Evolutionary conservation across 345 rosid genomes (phyloP).

Genomic region (Salix udensis): DNA sequence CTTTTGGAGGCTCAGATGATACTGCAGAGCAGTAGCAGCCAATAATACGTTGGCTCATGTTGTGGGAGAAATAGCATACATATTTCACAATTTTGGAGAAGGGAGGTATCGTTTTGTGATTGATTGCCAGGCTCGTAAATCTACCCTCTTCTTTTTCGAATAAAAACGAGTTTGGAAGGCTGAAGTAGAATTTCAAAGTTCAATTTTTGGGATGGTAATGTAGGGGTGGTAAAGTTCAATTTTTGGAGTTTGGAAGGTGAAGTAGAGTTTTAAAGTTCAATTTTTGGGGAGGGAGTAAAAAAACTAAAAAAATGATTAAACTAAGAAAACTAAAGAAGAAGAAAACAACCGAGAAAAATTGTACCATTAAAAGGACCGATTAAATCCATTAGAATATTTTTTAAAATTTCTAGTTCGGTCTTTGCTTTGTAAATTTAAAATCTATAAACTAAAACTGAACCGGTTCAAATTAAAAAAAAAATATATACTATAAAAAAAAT

Average conservation of each 20-base stretch:
- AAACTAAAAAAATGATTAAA: no score
- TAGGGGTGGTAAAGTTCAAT: neutral
- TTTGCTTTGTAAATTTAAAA: no score
- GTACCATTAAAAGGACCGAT: no score
- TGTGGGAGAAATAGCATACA: neutral
- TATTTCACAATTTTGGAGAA: neutral
- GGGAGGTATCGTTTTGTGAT: neutral
- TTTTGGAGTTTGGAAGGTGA: neutral
- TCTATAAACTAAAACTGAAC: fast-evolving
- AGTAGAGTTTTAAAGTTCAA: neutral
- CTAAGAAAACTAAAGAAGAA: no score
- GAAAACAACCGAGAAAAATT: fast-evolving
- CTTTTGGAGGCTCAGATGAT: neutral
- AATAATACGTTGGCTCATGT: neutral
- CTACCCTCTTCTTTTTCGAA: neutral
- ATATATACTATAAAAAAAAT: no score
- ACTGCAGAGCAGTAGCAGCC: neutral
- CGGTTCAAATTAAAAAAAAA: fast-evolving
- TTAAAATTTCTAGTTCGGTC: fast-evolving
- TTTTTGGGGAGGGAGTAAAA: neutral
- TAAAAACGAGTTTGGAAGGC: neutral
- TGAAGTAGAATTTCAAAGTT: neutral
- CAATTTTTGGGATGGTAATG: neutral
- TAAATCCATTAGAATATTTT: no score
- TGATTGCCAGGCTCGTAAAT: neutral